phyloP scores from a whole-genome alignment of 331 rosid genomes.

The Stylosanthes scabra region DNA sequence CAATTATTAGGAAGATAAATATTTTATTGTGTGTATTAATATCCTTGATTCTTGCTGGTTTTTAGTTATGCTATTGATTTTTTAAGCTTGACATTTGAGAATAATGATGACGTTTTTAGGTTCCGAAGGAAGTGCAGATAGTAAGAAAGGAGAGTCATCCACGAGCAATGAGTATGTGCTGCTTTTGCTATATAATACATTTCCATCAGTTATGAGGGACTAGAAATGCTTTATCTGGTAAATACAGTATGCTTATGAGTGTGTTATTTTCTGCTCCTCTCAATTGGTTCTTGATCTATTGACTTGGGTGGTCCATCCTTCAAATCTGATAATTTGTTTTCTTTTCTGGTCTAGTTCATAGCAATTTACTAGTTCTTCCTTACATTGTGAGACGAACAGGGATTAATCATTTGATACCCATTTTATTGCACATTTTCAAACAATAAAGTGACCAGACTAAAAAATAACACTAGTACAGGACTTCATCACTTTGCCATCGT shows the following conservation, averaged over 20 bases:
- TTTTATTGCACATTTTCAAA: not conserved
- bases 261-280: slow-evolving; percentile 13
- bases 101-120: slow-evolving; percentile 50
- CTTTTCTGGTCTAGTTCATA: not conserved
- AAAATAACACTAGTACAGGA: not conserved
- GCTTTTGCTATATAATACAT: slow-evolving; percentile 45
- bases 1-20: not conserved
- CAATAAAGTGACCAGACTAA: not conserved
- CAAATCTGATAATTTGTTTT: not conserved
- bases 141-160: slow-evolving; percentile 41
- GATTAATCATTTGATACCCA: slow-evolving; percentile 15
- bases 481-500: not conserved
- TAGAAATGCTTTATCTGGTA: slow-evolving; percentile 39
- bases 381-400: not conserved
- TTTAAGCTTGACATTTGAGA: slow-evolving; percentile 32
- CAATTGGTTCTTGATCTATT: slow-evolving; percentile 23
- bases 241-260: slow-evolving; percentile 31
- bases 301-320: slow-evolving; percentile 10
- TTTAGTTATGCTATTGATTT: slow-evolving; percentile 21
- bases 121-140: slow-evolving; percentile 52
- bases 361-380: slow-evolving; percentile 5
- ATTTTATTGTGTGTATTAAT: slow-evolving; percentile 12
- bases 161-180: slow-evolving; percentile 61
- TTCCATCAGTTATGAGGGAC: slow-evolving; percentile 40
- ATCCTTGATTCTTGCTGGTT: slow-evolving; percentile 18